Base-by-base conservation (phyloP, 2,329 filamentous ascomycete species). In the Xylariaceae sp. region DNA sequence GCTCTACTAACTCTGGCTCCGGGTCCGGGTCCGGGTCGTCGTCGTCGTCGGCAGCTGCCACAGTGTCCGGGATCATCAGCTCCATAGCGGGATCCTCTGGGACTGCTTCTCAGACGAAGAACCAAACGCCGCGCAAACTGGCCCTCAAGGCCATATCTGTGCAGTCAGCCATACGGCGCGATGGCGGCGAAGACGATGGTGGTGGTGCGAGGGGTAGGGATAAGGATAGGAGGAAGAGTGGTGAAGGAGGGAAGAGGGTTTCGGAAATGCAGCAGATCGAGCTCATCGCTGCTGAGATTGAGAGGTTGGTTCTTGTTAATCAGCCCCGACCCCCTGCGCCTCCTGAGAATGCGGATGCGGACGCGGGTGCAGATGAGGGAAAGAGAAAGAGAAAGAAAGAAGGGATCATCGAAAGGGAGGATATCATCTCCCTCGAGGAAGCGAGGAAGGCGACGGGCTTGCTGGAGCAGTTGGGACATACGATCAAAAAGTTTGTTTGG, bases 401-500 rank as follows among this genome's bases (percentile, higher is more conserved):
- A 9, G 31, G 15, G 13, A 34, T 80, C 4, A 55, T 83, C 14
- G 71, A 76, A 49, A 70, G 66, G 45, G 72, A 68, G 0, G 84
- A 90, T 53, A 86, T 98, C 36, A 87, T 98, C 36, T 86, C 81
- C 16, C 61, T 94, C 37, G 79, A 78, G 2, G 88, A 96, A 56
- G 92, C 92, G 40, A 90, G 78, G 72, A 85, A 77, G 68, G 88
- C 83, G 44, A 96, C 90, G 0, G 86, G 88, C 0, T 71, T 94
- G 52, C 61, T 97, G 36, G 90, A 96, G 63, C 83, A 90, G 59
- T 65, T 94, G 55, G 87, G 88, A 2, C 88, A 97, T 68, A 85
- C 83, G 43, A 73, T 97, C 54, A 96, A 95, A 76, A 94, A 87
- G 69, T 65, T 97, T 59, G 88, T 98, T 9, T 97, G 92, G 92